Evolutionary conservation across 768 basidiomycete genomes (phyloP), one percentile per base, ranked within the genome.

Genomic region (Pulveroboletus ravenelii): DNA sequence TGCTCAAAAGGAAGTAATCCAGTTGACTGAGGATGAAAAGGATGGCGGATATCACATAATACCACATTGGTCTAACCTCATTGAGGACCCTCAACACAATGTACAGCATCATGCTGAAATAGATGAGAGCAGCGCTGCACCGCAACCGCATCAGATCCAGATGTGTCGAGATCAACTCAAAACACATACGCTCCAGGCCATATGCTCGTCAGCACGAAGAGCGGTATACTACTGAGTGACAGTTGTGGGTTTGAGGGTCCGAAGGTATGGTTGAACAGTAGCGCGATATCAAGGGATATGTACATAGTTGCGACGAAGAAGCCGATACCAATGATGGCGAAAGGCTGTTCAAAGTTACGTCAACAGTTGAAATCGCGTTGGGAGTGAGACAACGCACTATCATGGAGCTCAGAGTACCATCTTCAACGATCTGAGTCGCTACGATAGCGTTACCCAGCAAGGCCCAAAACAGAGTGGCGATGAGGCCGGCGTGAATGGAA

Each of bases 391-490:
- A 41, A 78, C 78, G 58, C 47, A 89, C 87, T 47, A 87, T 70
- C 42, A 89, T 54, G 51, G 84, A 80, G 57, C 79, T 79, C 31
- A 84, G 71, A 0, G 89, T 89, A 6, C 93, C 95, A 61, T 90
- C 95, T 65, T 97, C 95, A 48, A 97, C 88, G 43, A 93, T 64
- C 69, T 98, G 95, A n/a, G 86, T 89, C 32, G 85, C 82, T 18
- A 93, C 78, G 52, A 91, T 69, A 9, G 77, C 87, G 67, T 89
- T 91, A 30, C 77, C 89, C 46, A 90, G 72, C 55, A 92, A 70
- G 7, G 78, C 61, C 88, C 91, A 93, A 64, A 93, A 94, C 5
- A 92, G 70, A 3, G 85, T 78, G 4, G 81, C 84, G 39, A 93
- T 80, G 15, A 84, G 54, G 4, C 84, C 93, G 2, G 88, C 82